phyloP scores from a whole-genome alignment of 495 filamentous ascomycete species.

The Podospora pseudopauciseta region DNA sequence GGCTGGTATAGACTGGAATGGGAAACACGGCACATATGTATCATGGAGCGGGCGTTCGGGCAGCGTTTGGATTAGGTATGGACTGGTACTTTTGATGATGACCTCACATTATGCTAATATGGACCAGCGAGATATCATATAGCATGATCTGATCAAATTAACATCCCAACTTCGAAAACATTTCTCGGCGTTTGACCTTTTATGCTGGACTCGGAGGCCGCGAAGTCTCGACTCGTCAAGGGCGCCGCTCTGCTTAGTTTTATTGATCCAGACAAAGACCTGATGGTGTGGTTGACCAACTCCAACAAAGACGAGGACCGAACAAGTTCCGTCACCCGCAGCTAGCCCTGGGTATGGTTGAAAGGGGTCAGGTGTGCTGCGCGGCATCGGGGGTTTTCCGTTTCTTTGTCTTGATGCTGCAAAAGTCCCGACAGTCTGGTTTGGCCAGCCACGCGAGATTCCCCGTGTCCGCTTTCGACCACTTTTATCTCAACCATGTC shows the following conservation, averaged over 20 bases:
- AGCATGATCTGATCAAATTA: neutral
- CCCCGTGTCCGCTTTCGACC: neutral
- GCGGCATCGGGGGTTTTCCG: neutral
- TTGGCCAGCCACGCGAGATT: neutral
- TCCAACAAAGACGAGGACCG: neutral
- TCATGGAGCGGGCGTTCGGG: neutral
- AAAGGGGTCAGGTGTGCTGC: neutral
- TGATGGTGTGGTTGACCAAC: neutral
- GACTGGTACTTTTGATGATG: neutral
- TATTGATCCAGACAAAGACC: neutral
- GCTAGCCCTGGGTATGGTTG: neutral
- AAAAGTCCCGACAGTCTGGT: neutral
- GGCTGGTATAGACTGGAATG: neutral
- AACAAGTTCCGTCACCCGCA: neutral
- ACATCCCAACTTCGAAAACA: neutral
- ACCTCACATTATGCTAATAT: neutral
- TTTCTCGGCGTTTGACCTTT: neutral
- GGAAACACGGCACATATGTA: neutral
- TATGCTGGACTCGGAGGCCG: neutral
- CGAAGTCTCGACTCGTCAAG: neutral
- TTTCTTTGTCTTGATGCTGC: neutral
- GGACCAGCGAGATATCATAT: neutral
- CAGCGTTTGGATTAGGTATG: neutral
- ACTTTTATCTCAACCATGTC: neutral
- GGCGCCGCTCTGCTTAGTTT: neutral